Percentiles rank a stretch among this genome's conserved stretches.
phyloP scores from a whole-genome alignment of 2,329 filamentous ascomycete genomes.

The Arachnomyces sp. region DNA sequence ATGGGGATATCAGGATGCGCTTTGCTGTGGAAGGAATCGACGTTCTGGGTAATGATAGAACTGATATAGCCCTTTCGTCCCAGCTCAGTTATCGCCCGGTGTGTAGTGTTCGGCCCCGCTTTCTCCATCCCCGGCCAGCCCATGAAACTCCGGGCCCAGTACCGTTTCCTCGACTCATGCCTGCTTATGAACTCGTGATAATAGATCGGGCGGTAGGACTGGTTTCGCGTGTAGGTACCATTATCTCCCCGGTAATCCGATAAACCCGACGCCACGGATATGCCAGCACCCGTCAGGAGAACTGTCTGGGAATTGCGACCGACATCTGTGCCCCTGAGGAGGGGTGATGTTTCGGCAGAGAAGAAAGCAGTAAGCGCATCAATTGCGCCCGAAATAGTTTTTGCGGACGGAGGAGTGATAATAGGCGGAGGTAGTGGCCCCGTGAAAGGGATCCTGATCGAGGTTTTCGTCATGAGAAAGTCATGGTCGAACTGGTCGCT shows the following conservation, averaged over 20 bases:
- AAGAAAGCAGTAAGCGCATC: slow-evolving; percentile 72
- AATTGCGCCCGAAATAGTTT: slow-evolving; percentile 62
- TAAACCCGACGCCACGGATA: slow-evolving; percentile 86
- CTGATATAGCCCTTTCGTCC: slow-evolving; percentile 63
- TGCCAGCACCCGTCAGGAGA: slow-evolving; percentile 72
- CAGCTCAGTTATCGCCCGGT: slow-evolving; percentile 67
- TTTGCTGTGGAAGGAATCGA: slow-evolving; percentile 81
- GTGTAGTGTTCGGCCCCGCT: slow-evolving; percentile 70
- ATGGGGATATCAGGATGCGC: slow-evolving; percentile 69
- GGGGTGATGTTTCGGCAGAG: slow-evolving; percentile 46
- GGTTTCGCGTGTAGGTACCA: slow-evolving; percentile 89
- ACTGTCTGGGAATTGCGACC: slow-evolving; percentile 50
- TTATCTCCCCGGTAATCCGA: slow-evolving; percentile 85
- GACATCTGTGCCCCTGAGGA: slow-evolving; percentile 36
- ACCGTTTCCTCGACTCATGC: slow-evolving; percentile 81
- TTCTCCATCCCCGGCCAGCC: slow-evolving; percentile 78
- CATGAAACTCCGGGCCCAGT: slow-evolving; percentile 91
- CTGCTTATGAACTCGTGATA: slow-evolving; percentile 76
- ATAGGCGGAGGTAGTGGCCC: slow-evolving; percentile 66
- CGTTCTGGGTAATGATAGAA: slow-evolving; percentile 86
- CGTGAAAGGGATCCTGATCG: slow-evolving; percentile 87
- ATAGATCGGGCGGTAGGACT: slow-evolving; percentile 83
- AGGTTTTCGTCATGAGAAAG: slow-evolving; percentile 55
- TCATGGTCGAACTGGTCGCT: slow-evolving; percentile 20
- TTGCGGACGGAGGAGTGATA: slow-evolving; percentile 65